Percentiles rank a stretch among this genome's conserved stretches.
phyloP scores from a whole-genome alignment of 73 alveolate genomes.

The Paramecium sonneborni region DNA sequence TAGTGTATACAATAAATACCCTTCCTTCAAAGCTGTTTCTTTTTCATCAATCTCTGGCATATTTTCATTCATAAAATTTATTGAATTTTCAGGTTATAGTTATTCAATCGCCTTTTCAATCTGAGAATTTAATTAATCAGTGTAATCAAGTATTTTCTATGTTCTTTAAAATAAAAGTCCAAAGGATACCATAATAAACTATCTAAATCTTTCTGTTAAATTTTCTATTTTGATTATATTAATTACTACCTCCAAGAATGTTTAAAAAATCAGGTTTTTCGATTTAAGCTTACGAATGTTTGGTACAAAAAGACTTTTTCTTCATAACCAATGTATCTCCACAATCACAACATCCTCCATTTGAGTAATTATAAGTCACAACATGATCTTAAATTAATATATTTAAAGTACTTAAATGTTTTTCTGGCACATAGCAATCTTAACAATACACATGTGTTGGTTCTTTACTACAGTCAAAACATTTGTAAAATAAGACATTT shows the following conservation, averaged over 20 bases:
- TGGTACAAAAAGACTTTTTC: not conserved
- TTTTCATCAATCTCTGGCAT: not conserved
- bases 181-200: not conserved
- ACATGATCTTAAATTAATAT: not conserved
- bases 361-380: not conserved
- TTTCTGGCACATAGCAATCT: not conserved
- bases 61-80: not conserved
- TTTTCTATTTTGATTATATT: not conserved
- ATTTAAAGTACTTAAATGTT: not conserved
- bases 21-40: not conserved
- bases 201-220: not conserved
- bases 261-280: not conserved
- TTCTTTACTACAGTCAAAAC: not conserved
- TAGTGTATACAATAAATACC: not conserved
- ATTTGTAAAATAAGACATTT: not conserved
- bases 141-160: not conserved
- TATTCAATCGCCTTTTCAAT: not conserved
- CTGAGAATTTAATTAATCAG: not conserved
- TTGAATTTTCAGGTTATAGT: not conserved
- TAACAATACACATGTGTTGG: not conserved
- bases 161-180: not conserved
- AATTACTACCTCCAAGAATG: not conserved
- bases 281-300: not conserved
- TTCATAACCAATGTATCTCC: not conserved
- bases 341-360: constrained; percentile 43